A percentile compares a stretch with the other conserved stretches of the same genome.
Conservation (phyloP, 2,329 filamentous ascomycete genomes). For the Didymella segeticola region DNA sequence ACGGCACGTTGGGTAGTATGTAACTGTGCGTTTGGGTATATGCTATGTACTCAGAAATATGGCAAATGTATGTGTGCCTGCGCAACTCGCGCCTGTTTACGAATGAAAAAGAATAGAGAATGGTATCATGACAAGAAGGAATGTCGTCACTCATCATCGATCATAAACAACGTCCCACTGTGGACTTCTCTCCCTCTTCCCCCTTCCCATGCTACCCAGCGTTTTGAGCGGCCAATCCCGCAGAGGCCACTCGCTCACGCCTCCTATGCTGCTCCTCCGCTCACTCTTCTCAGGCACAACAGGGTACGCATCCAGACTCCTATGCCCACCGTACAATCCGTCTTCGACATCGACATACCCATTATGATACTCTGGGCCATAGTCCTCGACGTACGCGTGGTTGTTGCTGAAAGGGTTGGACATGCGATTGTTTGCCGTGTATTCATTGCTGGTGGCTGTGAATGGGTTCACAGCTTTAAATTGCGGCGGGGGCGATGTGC, state of each 20-base stretch:
- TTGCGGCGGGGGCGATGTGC: not conserved
- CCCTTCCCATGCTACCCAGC: slow-evolving; percentile 14
- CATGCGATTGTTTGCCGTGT: slow-evolving; percentile 12
- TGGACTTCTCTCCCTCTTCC: slow-evolving; percentile 34
- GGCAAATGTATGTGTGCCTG: not conserved
- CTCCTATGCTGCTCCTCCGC: slow-evolving; percentile 17
- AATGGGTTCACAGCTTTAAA: not conserved
- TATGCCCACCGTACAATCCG: slow-evolving; percentile 40
- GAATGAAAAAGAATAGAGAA: not conserved
- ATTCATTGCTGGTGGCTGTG: not conserved
- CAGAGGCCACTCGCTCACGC: slow-evolving; percentile 41
- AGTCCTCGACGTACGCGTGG: slow-evolving; percentile 41
- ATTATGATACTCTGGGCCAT: slow-evolving; percentile 37
- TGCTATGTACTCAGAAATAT: not conserved
- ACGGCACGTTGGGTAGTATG: too few relatives aligned
- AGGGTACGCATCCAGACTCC: slow-evolving; percentile 36
- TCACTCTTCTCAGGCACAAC: slow-evolving; percentile 15
- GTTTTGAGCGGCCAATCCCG: slow-evolving; percentile 17
- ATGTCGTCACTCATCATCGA: not conserved
- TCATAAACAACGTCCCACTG: slow-evolving; percentile 45
- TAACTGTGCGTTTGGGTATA: not conserved
- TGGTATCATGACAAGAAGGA: slow-evolving; percentile 6
- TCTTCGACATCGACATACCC: slow-evolving; percentile 33
- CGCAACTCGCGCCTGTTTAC: not conserved
- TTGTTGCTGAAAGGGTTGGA: slow-evolving; percentile 37